Percentiles rank a stretch among this genome's conserved stretches.
Evolutionary conservation across 2,329 filamentous ascomycete genomes (phyloP).

Genomic region (Paracoccidioides brasiliensis): DNA sequence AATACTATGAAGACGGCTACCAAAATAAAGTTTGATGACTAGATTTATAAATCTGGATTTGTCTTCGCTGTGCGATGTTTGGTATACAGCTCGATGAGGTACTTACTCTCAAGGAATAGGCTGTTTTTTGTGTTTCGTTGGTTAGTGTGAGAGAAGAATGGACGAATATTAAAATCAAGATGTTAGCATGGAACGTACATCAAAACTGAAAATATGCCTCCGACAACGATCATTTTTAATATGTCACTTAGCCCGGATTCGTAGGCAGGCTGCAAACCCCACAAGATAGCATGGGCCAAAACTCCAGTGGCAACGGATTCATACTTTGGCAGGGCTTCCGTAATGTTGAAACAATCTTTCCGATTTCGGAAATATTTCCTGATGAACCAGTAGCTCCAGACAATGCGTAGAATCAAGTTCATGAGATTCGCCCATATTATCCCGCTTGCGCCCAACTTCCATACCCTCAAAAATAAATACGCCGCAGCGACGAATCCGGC

Average conservation of each 20-base stretch:
- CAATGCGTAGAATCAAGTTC: slow-evolving; percentile 76
- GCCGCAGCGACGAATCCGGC: slow-evolving; percentile 60
- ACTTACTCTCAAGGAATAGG: slow-evolving; percentile 24
- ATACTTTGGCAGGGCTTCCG: slow-evolving; percentile 33
- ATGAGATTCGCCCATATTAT: slow-evolving; percentile 77
- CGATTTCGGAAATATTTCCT: slow-evolving; percentile 43
- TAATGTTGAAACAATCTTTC: slow-evolving; percentile 31
- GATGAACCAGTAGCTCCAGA: slow-evolving; percentile 70
- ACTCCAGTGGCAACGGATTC: slow-evolving; percentile 34
- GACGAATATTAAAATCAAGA: slow-evolving; percentile 1
- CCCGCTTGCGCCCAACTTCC: slow-evolving; percentile 60
- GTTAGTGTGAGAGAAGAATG: slow-evolving; percentile 1
- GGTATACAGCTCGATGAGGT: slow-evolving; percentile 13
- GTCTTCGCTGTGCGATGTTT: slow-evolving; percentile 11
- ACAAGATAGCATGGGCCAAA: slow-evolving; percentile 33
- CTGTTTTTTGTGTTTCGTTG: slow-evolving; percentile 12
- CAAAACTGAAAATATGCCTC: slow-evolving; percentile 40
- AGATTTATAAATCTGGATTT: slow-evolving; percentile 13
- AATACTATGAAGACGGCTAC: slow-evolving; percentile 71
- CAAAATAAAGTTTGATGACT: slow-evolving; percentile 78
- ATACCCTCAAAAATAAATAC: slow-evolving; percentile 57
- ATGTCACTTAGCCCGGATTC: slow-evolving; percentile 16
- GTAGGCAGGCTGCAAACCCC: slow-evolving; percentile 15
- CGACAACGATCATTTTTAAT: slow-evolving; percentile 38
- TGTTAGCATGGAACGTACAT: slow-evolving; percentile 43